A percentile compares a stretch with the other conserved stretches of the same genome.
phyloP scores from a whole-genome alignment of 441 rosid species.

The Kokia cookei region DNA sequence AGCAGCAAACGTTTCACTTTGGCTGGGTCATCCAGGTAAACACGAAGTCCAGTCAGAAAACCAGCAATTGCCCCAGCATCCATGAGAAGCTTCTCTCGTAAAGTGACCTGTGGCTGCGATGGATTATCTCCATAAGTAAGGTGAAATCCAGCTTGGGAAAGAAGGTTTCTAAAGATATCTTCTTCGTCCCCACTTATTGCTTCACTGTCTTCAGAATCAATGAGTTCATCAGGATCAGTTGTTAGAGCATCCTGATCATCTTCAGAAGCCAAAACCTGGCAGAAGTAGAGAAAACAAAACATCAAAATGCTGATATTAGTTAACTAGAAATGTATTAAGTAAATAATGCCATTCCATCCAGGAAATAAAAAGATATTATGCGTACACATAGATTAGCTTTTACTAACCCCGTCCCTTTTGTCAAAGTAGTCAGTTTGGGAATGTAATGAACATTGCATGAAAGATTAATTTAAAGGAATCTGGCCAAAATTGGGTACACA shows the following conservation, averaged over 20 bases:
- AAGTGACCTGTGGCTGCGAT: constrained; percentile 91
- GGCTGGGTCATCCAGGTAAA: constrained; percentile 94
- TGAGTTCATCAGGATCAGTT: constrained; percentile 97
- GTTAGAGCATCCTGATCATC: constrained; percentile 98
- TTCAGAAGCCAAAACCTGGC: constrained; percentile 90
- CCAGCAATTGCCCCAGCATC: constrained; percentile 99
- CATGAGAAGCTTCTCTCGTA: constrained; percentile 95
- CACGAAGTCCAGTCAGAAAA: constrained; percentile 93
- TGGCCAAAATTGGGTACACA: background rate
- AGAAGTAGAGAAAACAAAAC: constrained; percentile 10
- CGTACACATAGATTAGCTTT: background rate
- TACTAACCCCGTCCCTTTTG: background rate
- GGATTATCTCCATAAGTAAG: constrained; percentile 88
- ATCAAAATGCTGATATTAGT: background rate
- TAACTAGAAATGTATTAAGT: background rate
- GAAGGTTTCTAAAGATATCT: constrained; percentile 88
- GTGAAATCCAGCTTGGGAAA: constrained; percentile 95
- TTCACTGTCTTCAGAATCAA: constrained; percentile 98
- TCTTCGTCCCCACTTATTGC: constrained; percentile 97
- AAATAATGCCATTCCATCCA: background rate
- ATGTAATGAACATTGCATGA: background rate
- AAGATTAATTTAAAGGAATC: background rate
- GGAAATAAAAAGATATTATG: background rate
- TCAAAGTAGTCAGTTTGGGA: background rate
- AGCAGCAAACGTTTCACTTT: constrained; percentile 97